Evolutionary conservation across 805 yeast species (phyloP).

Genomic region (Starmerella stigmatis): DNA sequence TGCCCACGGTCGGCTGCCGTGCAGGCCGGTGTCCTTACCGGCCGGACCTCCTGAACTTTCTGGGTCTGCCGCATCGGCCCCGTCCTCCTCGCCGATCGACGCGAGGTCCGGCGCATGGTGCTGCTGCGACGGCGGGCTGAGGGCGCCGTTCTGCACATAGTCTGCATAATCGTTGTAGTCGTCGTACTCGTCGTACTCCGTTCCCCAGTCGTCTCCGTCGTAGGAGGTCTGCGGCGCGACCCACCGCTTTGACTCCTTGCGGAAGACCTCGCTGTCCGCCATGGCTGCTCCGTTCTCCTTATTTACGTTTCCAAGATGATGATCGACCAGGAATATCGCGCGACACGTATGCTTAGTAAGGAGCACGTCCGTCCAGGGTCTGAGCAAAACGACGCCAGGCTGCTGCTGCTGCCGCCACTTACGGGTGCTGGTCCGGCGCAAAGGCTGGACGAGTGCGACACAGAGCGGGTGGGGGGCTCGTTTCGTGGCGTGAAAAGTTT

Average conservation of each 20-base stretch:
- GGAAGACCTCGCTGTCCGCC: slow-evolving; percentile 15
- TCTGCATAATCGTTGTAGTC: slow-evolving; percentile 4
- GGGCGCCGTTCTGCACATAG: not conserved
- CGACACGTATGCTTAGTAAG: not conserved
- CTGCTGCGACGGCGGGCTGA: not conserved
- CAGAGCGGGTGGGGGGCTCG: too few species aligned
- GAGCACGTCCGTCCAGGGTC: too few species aligned
- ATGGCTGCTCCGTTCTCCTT: slow-evolving; percentile 1
- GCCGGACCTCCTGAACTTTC: too few species aligned
- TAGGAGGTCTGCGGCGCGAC: slow-evolving; percentile 30
- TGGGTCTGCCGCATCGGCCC: not conserved
- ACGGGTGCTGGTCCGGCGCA: too few species aligned
- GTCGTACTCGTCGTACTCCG: slow-evolving; percentile 25
- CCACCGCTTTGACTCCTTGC: slow-evolving; percentile 32
- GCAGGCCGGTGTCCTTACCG: too few species aligned
- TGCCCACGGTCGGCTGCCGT: too few species aligned
- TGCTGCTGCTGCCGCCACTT: too few species aligned
- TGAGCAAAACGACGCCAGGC: too few species aligned
- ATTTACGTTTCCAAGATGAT: not conserved
- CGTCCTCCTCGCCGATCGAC: slow-evolving; percentile 9
- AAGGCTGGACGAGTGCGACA: too few species aligned
- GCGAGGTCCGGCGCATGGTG: slow-evolving; percentile 1
- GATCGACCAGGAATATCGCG: not conserved
- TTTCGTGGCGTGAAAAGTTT: too few species aligned
- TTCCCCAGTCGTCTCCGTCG: slow-evolving; percentile 34